phyloP scores from a whole-genome alignment of 139 green algal species.

The Tetraselmis striata region DNA sequence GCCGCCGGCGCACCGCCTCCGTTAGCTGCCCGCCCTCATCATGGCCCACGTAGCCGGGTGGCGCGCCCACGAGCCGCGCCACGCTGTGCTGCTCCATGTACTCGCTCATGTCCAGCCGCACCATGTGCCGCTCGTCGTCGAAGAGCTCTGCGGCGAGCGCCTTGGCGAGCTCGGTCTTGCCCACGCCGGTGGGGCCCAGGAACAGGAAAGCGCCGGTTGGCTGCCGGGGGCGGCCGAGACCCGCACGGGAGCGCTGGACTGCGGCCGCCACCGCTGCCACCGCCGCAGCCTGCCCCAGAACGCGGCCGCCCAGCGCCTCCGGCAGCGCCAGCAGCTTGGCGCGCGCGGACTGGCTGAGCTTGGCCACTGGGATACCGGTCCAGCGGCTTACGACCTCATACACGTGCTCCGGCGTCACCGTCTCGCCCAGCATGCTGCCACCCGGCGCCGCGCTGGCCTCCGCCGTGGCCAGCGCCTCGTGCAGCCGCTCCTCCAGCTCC shows the following conservation, averaged over 20 bases:
- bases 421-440: constrained; percentile 71
- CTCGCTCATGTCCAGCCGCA: constrained; percentile 57
- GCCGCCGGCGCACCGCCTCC: constrained; percentile 62
- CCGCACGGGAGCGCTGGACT: constrained; percentile 58
- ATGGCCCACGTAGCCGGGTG: constrained; percentile 74
- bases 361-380: constrained; percentile 81
- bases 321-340: constrained; percentile 42
- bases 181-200: constrained; percentile 71
- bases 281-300: constrained; percentile 57
- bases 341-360: constrained; percentile 61
- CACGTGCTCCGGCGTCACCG: constrained; percentile 72
- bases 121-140: constrained; percentile 75
- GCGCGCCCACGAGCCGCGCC: constrained; percentile 65
- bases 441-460: constrained; percentile 10
- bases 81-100: constrained; percentile 74
- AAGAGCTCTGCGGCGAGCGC: constrained; percentile 78
- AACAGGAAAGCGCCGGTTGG: constrained; percentile 77
- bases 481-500: constrained; percentile 70
- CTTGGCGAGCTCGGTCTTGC: constrained; percentile 85
- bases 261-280: constrained; percentile 49
- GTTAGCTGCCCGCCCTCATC: constrained; percentile 79
- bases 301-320: constrained; percentile 40
- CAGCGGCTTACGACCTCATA: constrained; percentile 73
- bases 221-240: constrained; percentile 52
- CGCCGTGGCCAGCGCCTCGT: constrained; percentile 26